Evolutionary conservation across 345 rosid genomes (phyloP).

Genomic region (Populus euphratica): DNA sequence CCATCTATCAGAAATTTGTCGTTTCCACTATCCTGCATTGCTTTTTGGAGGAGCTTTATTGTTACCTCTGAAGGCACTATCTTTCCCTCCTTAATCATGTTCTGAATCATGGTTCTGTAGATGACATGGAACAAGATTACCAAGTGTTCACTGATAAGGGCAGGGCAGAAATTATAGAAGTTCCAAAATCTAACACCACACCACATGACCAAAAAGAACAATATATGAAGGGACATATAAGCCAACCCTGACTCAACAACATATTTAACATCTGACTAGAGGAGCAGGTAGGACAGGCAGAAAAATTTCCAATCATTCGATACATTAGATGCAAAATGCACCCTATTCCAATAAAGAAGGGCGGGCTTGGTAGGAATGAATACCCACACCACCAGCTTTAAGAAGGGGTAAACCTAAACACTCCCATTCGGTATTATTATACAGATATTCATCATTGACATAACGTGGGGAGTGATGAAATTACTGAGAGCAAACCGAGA

Average conservation of each 20-base stretch:
- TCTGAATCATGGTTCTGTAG: conserved; percentile 53
- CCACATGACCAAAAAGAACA: neutral
- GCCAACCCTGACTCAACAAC: no score
- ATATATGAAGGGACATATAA: neutral
- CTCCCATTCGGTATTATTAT: neutral
- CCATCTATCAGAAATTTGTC: conserved; percentile 32
- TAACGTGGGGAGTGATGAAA: neutral
- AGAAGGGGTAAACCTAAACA: neutral
- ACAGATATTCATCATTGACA: neutral
- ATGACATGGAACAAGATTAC: neutral
- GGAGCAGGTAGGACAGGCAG: conserved; percentile 7
- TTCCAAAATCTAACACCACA: conserved; percentile 1
- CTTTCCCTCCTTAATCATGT: conserved; percentile 59
- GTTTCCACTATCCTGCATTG: conserved; percentile 26
- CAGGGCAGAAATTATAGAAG: neutral
- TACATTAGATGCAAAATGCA: neutral
- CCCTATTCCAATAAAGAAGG: neutral
- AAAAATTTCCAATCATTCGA: neutral
- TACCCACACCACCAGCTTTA: neutral
- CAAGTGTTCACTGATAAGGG: neutral
- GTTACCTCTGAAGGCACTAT: conserved; percentile 45
- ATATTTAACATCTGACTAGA: neutral
- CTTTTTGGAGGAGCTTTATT: conserved; percentile 30
- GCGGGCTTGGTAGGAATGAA: neutral
- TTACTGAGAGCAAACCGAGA: neutral